Base-by-base conservation (phyloP, 192 early-diverging fungal species). In the Coemansia sp. region DNA sequence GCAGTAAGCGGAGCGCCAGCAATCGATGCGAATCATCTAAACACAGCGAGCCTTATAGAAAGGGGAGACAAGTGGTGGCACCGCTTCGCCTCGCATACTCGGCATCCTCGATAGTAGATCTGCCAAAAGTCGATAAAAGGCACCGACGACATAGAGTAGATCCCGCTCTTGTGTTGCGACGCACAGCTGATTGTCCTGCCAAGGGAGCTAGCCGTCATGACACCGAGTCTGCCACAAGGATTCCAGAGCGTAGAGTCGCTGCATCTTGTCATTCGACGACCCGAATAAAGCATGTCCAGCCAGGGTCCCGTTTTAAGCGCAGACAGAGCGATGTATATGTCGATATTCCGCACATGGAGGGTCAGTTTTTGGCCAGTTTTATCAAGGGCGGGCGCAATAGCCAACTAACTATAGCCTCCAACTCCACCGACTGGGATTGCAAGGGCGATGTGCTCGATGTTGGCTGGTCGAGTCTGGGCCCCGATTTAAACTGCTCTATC, bases 271-370 rank as follows among this genome's bases (percentile, higher is more conserved):
- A 30, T 55, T 30, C 23, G 13, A 55, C 52, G 26, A 30, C 26
- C 14, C 52, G 26, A 30, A 55, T 14, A 55, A 5, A 11, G 26
- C 26, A 30, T 14, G 10, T 5, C 52, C 52, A 26, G 11, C 5
- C 52, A 13, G 52, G 14, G 52, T 3, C 28, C 26, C 5, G 28
- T 16, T 30, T 30, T 30, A 26, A 13, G 11, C 28, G 52, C 13
- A 62, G 32, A 4, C 42, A 62, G 2, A 16, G 30, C 38, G 53
- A 64, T 13, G 33, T 59, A 32, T 70, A 44, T 58, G 62, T 70
- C 26, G 69, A 70, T 32, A 70, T 70, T 13, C 69, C 62, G 2
- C 69, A 68, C 55, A 13, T 4, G 19, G 23, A 30, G 14, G 52
- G 52, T 16, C 14, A 60, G n/a, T 11, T 23, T 58, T 28, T 42